A percentile compares a stretch with the other conserved stretches of the same genome.
phyloP scores from a whole-genome alignment of 495 filamentous ascomycete species.

The Hypoxylon crocopeplum region DNA sequence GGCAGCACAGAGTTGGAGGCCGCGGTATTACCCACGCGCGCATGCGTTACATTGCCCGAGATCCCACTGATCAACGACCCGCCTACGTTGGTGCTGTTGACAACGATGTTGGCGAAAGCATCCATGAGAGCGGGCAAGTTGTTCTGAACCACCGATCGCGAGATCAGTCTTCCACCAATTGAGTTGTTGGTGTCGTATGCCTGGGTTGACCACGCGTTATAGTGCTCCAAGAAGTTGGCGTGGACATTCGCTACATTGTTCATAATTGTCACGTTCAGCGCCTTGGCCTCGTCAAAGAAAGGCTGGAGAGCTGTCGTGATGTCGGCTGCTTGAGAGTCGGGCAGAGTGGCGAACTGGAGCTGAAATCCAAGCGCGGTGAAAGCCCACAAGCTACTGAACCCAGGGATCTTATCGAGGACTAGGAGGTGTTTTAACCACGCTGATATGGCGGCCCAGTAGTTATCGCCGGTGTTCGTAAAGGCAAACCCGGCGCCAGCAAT shows the following conservation, averaged over 20 bases:
- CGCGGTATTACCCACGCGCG: not conserved
- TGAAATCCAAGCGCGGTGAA: not conserved
- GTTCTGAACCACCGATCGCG: constrained; percentile 50
- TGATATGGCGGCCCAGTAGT: constrained; percentile 16
- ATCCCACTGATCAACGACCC: not conserved
- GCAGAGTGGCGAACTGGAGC: not conserved
- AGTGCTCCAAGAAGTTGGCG: not conserved
- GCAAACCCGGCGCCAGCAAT: not conserved
- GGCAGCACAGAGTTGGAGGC: constrained; percentile 56
- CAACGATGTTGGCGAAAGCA: constrained; percentile 44
- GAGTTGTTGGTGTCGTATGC: not conserved
- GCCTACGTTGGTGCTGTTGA: not conserved
- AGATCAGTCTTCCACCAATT: constrained; percentile 59
- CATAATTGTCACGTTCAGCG: not conserved
- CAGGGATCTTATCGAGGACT: not conserved
- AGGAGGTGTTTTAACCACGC: not conserved
- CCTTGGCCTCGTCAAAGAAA: not conserved
- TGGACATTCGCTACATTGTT: not conserved
- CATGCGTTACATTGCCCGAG: constrained; percentile 37
- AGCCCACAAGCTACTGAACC: not conserved
- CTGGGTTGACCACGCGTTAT: not conserved
- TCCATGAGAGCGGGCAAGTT: constrained; percentile 46
- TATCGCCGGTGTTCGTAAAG: constrained; percentile 1
- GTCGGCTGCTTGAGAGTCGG: not conserved
- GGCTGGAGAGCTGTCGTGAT: not conserved